These are phyloP conservation scores for Yarrowia sp. DNA, from an alignment of 805 yeast genomes.

Conservation along the genomic window DNA sequence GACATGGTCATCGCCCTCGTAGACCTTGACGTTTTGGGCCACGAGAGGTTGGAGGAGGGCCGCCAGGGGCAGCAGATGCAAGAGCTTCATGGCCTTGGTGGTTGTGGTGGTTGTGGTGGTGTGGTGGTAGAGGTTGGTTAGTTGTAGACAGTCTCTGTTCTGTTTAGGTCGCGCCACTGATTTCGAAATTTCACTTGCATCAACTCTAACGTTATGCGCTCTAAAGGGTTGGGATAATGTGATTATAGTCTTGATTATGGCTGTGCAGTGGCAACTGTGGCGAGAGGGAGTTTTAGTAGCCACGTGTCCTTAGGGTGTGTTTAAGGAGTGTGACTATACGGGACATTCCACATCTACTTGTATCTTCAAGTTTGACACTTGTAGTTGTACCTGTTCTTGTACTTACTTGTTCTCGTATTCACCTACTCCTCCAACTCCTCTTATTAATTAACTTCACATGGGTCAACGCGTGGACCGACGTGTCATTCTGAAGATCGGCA, in stretches of 20 bases:
- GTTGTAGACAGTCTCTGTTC: too few relatives aligned
- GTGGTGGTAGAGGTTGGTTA: not conserved
- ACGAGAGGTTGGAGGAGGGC: not conserved
- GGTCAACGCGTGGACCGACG: not conserved
- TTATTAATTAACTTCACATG: not conserved
- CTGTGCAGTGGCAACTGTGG: not conserved
- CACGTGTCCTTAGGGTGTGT: too few relatives aligned
- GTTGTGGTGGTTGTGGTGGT: not conserved
- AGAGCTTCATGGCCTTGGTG: not conserved
- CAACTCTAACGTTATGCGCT: not conserved
- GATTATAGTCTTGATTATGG: not conserved
- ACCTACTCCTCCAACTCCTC: too few relatives aligned
- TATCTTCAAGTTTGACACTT: too few relatives aligned
- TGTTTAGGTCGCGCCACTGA: conserved; percentile 6
- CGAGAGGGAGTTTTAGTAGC: too few relatives aligned
- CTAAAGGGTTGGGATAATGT: not conserved
- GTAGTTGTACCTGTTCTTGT: too few relatives aligned
- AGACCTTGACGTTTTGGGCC: conserved; percentile 18
- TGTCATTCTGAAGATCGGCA: conserved; percentile 1
- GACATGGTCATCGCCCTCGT: not conserved
- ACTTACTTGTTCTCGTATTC: too few relatives aligned
- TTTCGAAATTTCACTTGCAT: conserved; percentile 19
- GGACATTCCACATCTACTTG: too few relatives aligned
- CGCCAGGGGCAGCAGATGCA: not conserved
- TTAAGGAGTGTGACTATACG: too few relatives aligned